Evolutionary conservation across 2,329 filamentous ascomycete genomes (phyloP).

Genomic region (Oidium heveae): DNA sequence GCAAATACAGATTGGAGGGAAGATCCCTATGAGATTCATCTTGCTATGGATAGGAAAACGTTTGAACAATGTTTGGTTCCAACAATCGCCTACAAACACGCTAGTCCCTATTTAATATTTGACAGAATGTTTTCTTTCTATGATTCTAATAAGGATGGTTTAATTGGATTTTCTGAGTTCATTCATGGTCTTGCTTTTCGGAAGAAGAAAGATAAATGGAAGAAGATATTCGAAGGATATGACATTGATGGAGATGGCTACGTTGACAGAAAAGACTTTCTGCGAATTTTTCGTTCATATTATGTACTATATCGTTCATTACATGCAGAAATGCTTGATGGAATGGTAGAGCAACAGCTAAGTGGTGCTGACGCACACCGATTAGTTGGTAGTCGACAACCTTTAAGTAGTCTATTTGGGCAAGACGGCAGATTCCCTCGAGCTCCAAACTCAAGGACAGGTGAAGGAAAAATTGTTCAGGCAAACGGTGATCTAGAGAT

Average conservation of each 20-base stretch:
- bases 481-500: constrained; percentile 39
- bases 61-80: constrained; percentile 82
- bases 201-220: constrained; percentile 41
- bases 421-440: constrained; percentile 43
- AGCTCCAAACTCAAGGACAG: constrained; percentile 29
- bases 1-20: constrained; percentile 64
- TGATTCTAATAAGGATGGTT: constrained; percentile 65
- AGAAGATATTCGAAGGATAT: constrained; percentile 63
- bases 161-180: constrained; percentile 87
- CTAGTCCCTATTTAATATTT: constrained; percentile 70
- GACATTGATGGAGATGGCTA: constrained; percentile 76
- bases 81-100: constrained; percentile 52
- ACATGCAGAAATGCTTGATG: constrained; percentile 58
- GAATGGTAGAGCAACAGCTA: constrained; percentile 53
- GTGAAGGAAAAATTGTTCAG: constrained; percentile 40
- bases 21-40: constrained; percentile 50
- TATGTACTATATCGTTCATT: constrained; percentile 79
- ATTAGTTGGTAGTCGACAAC: constrained; percentile 48
- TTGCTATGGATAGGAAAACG: constrained; percentile 77
- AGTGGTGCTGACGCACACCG: constrained; percentile 53
- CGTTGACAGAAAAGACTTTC: constrained; percentile 63
- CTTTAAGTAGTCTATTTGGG: constrained; percentile 49
- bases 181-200: constrained; percentile 53
- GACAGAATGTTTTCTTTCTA: constrained; percentile 96
- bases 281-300: constrained; percentile 79